Conservation (phyloP, 1,284 basidiomycete genomes). For the Puccinia brachypodii region DNA sequence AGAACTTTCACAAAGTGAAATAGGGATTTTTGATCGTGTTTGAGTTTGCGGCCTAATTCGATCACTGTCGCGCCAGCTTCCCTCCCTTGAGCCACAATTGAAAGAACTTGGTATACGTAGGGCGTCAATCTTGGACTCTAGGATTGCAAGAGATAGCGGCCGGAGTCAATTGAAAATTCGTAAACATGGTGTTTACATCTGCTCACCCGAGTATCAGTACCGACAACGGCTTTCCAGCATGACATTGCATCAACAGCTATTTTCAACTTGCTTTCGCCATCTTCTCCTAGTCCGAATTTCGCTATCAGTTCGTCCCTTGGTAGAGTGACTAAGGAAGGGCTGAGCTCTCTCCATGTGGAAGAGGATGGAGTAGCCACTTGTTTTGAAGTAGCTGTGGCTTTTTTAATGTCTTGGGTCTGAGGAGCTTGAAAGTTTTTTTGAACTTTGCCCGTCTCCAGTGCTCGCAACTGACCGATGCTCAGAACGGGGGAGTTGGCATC, state of each 20-base stretch:
- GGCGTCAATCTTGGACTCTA: slow-evolving; percentile 75
- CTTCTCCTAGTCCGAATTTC: slow-evolving; percentile 22
- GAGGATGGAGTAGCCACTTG: neutral
- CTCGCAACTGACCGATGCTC: slow-evolving; percentile 44
- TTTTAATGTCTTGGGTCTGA: slow-evolving; percentile 20
- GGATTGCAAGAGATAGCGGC: slow-evolving; percentile 25
- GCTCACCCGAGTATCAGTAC: slow-evolving; percentile 72
- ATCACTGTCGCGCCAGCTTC: slow-evolving; percentile 75
- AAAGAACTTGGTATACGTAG: slow-evolving; percentile 80
- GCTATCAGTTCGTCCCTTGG: slow-evolving; percentile 22
- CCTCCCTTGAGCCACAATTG: slow-evolving; percentile 75
- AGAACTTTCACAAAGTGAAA: slow-evolving; percentile 78
- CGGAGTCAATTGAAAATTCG: slow-evolving; percentile 11
- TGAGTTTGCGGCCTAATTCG: slow-evolving; percentile 72
- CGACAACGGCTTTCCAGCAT: slow-evolving; percentile 74
- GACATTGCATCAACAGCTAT: slow-evolving; percentile 72
- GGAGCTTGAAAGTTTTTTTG: slow-evolving; percentile 16
- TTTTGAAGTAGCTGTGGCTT: slow-evolving; percentile 14
- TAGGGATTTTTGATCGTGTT: slow-evolving; percentile 83
- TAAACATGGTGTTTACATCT: neutral
- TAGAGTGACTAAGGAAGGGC: neutral
- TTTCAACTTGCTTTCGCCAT: slow-evolving; percentile 60
- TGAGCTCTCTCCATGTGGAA: slow-evolving; percentile 30
- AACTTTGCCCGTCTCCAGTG: slow-evolving; percentile 45
- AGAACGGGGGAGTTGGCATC: slow-evolving; percentile 15